Evolutionary conservation across 768 basidiomycete species (phyloP).

Genomic region (Imleria badia): DNA sequence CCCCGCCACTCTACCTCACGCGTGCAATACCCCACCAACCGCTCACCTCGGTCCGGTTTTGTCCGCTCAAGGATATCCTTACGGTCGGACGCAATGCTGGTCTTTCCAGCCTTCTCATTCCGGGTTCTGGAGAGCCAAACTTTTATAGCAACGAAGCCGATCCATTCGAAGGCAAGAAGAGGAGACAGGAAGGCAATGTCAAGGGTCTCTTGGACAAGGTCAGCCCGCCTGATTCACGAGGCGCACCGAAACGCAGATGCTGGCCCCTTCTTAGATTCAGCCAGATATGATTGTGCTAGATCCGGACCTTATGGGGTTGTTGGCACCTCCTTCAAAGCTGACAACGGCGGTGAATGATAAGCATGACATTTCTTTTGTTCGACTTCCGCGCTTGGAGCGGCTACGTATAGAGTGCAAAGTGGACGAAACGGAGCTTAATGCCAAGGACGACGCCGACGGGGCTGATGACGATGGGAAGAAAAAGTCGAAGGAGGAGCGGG

Average conservation of each 20-base stretch:
- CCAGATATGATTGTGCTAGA: too few species aligned
- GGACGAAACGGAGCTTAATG: constrained; percentile 59
- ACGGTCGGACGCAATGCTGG: constrained; percentile 77
- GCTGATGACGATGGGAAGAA: constrained; percentile 35
- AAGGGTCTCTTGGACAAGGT: constrained; percentile 89
- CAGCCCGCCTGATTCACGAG: too few species aligned
- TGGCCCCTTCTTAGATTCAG: too few species aligned
- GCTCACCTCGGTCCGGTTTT: constrained; percentile 74
- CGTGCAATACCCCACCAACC: constrained; percentile 82
- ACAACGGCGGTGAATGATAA: constrained; percentile 48
- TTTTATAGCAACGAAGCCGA: constrained; percentile 93
- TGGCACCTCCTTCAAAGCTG: constrained; percentile 60
- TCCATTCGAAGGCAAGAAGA: constrained; percentile 85
- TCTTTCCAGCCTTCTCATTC: constrained; percentile 86
- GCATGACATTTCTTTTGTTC: constrained; percentile 57
- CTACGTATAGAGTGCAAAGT: constrained; percentile 65
- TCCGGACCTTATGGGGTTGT: constrained; percentile 69
- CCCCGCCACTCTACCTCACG: constrained; percentile 86
- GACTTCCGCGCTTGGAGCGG: constrained; percentile 72
- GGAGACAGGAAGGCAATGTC: constrained; percentile 88
- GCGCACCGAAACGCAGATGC: too few species aligned
- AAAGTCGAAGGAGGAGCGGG: constrained; percentile 33
- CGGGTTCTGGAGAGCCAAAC: constrained; percentile 92
- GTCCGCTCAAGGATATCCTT: constrained; percentile 85
- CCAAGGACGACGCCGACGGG: constrained; percentile 33